Evolutionary conservation across 768 basidiomycete species (phyloP), one percentile per base, ranked within the genome.

Genomic region (Gloeophyllum trabeum): DNA sequence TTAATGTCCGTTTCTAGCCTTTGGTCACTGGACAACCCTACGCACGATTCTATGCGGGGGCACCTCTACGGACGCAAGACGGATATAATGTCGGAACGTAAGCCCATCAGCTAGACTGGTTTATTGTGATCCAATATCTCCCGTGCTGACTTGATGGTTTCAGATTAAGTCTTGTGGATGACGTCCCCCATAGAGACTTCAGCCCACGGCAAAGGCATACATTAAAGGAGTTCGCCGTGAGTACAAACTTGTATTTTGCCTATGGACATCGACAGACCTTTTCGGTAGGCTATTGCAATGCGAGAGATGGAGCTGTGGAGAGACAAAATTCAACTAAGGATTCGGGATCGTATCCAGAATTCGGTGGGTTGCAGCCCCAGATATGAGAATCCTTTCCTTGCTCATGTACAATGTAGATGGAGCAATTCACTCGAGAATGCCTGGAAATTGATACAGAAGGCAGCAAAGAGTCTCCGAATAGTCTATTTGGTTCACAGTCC

Each of bases 261-360:
- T 32, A 32, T 32, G 16, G 10, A 10, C 28, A 32, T 32, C 10
- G 10, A 16, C 56, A 14, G 5, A 14, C 18, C 38, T 21, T 21
- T 25, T 25, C n/a, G 39, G n/a, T 41, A 69, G 69, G 89, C 87
- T 2, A 81, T 97, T 43, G 81, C 82, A 14, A 88, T 96, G 82
- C 76, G 93, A 25, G 93, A 97, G 59, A 79, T 97, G 79, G 93
- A 96, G 56, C 65, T 96, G 2, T 96, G 91, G 91, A 68, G 82
- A 45, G 92, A 96, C 59, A 94, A 96, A 86, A 90, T 93, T 40
- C 92, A 93, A 62, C 66, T 94, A 13, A 74, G 89, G 25, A 83
- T 93, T 49, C 76, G 92, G 36, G 92, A 93, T 52, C 79, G 81
- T 35, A 94, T 96, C 23, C 93, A 97, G 53, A 88, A 67, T 46